Evolutionary conservation across 2,329 filamentous ascomycete genomes (phyloP), one percentile per base, ranked within the genome.

Genomic region (Cryphonectria carpinicola): DNA sequence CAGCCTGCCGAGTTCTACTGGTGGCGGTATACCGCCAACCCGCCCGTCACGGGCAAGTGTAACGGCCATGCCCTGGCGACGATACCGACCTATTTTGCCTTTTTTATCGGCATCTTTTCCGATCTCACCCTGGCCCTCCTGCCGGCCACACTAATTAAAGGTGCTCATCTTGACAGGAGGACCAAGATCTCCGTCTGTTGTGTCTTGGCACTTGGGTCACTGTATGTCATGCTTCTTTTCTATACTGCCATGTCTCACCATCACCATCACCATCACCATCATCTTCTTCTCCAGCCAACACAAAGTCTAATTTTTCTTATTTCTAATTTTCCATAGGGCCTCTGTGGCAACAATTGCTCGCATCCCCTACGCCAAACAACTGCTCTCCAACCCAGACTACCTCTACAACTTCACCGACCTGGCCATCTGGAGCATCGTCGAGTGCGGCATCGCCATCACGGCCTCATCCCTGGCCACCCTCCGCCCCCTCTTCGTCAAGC

Each of bases 351-450:
- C 82, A 5, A 79, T 84, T 62, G 79, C 83, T 39, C 81, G 82
- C 19, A 80, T 84, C 43, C 79, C 81, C 7, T 84, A 83, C 73
- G 79, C 83, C n/a, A 76, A 77, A 69, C 72, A 77, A 46, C 76
- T 84, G 6, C 75, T 76, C 2, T 73, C 77, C n/a, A 79, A 78
- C 39, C 71, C 72, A 13, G 82, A 84, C 68, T 80, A 79, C 65
- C 76, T 82, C 1, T 83, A 80, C 77, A 78, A 80, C 68, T 82
- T 81, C 70, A 80, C 81, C 22, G 82, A 82, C 73, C 75, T 83
- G 8, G 79, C 80, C 6, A 83, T 83, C 70, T 84, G 82, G 82
- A 82, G 80, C 4, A 82, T 82, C 63, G 77, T 81, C n/a, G 82
- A 84, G 72, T 80, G 80, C 43, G 80, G 80, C 4, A 79, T 84